Base-by-base conservation (phyloP, 2,329 filamentous ascomycete species). In the Clonostachys chloroleuca region DNA sequence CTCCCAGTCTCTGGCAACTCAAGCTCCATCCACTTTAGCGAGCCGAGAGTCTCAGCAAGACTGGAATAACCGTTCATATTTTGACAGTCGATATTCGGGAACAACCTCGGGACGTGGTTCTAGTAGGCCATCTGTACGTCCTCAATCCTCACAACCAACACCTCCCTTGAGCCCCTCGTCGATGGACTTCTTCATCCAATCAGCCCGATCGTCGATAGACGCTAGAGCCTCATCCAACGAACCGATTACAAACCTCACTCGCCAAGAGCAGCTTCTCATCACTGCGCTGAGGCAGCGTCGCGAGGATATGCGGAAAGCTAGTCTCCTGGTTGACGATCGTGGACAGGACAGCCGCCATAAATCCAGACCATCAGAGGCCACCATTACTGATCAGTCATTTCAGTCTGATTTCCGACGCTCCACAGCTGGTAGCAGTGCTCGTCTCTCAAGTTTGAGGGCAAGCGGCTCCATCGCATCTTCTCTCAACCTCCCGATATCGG, bases 241-340 rank as follows among this genome's bases (percentile, higher is more conserved):
- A 30, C 72, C 78, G 2, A 65, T 81, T 47, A 81, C 82, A 73
- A 75, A 77, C 2, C 77, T 83, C 16, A 81, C 78, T 0, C 70
- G 67, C 5, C 77, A 81, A 51, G 79, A 83, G 50, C 76, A 82
- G 59, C 74, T 80, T 69, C 66, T 83, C 1, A 65, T 83, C 5
- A 73, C 78, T 3, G 79, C 79, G 4, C 66, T 83, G 40, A 70
- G 79, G 9, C 70, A 75, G 53, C 80, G 80, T 64, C 69, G 77
- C n/a, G 72, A 77, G 4, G 65, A 67, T n/a, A 78, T 80, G 72
- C 73, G 75, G 3, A 71, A 78, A 51, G 70, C 75, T 9, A 43
- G 45, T 44, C 5, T 45, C 33, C 17, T 35, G 16, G 36, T 24
- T 33, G 37, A 35, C 39, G 44, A 2, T 45, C 17, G 44, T 16